These are phyloP conservation scores for Panellus pusillus DNA, from an alignment of 768 basidiomycete genomes.

Conservation along the genomic window DNA sequence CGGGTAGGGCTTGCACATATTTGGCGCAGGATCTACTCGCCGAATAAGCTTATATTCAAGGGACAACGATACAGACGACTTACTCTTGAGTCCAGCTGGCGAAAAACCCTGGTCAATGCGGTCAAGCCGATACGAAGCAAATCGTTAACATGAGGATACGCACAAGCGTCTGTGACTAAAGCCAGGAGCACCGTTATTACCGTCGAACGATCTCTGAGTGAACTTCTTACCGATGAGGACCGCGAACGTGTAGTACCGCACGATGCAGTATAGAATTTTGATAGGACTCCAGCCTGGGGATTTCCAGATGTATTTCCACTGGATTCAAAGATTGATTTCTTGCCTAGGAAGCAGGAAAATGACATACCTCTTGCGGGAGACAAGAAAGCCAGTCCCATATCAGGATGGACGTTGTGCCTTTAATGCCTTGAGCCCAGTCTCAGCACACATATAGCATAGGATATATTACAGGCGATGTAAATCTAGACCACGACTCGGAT, in stretches of 20 bases:
- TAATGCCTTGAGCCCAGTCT: not conserved
- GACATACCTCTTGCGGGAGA: constrained; percentile 18
- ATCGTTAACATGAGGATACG: not conserved
- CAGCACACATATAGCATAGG: not conserved
- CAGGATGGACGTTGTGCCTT: constrained; percentile 19
- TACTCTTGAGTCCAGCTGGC: constrained; percentile 18
- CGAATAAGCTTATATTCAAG: not conserved
- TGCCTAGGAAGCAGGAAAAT: not conserved
- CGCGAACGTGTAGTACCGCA: constrained; percentile 19
- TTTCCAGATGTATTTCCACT: constrained; percentile 20
- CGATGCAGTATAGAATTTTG: constrained; percentile 17
- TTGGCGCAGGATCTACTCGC: constrained; percentile 7
- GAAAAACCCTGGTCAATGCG: constrained; percentile 13
- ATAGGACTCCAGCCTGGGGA: constrained; percentile 12
- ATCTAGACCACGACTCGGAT: constrained; percentile 4
- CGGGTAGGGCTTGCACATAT: constrained; percentile 17
- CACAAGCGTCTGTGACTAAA: constrained; percentile 19
- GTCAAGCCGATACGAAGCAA: not conserved
- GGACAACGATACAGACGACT: not conserved
- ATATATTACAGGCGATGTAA: constrained; percentile 17
- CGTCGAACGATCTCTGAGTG: not conserved
- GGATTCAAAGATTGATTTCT: not conserved
- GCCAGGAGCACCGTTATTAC: not conserved
- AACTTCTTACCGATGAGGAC: constrained; percentile 17
- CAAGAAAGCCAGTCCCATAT: constrained; percentile 24